Evolutionary conservation across 805 yeast species (phyloP), one percentile per base, ranked within the genome.

Genomic region (Candida glaebosa): DNA sequence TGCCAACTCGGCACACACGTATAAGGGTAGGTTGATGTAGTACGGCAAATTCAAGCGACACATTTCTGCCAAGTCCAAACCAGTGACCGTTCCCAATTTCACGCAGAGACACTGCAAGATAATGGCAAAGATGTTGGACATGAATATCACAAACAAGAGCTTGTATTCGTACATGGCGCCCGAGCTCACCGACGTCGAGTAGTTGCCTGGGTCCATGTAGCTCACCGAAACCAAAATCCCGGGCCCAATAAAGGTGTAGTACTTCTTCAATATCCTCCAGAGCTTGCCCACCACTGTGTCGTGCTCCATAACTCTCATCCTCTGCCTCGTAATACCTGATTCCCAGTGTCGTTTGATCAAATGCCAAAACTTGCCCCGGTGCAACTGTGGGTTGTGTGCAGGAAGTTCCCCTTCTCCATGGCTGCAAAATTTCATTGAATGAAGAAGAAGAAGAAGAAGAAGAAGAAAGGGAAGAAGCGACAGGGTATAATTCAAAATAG

Each of bases 201-300:
- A 89, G 61, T 89, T 89, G 33, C 97, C 97, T 1, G 96, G 96
- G 58, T 89, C 97, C 73, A 89, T 85, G 56, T 89, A 90, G 2
- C 96, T 93, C 40, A 90, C 96, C 22, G 89, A 76, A 18, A 89
- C 88, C 79, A 88, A 75, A 31, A 89, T 71, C 0, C 96, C 96
- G 0, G 96, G 96, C 0, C 96, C 96, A 15, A 88, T 69, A 58
- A 89, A 89, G 38, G 74, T 71, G 39, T 76, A 57, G 51, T 84
- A 80, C 61, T 84, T 86, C 44, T 61, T 56, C 18, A 78, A 38
- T 3, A 62, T 31, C 22, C 30, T 16, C 37, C 26, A 18, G 5
- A 20, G 6, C 35, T 32, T n/a, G 12, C 12, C 19, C 5, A 16
- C 8, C 18, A 10, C 9, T 8, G 22, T 16, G 6, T 17, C 16